Percentiles rank a stretch among this genome's conserved stretches.
Conservation (phyloP, 2,329 filamentous ascomycete species). For the Cadophora luteo-olivacea region DNA sequence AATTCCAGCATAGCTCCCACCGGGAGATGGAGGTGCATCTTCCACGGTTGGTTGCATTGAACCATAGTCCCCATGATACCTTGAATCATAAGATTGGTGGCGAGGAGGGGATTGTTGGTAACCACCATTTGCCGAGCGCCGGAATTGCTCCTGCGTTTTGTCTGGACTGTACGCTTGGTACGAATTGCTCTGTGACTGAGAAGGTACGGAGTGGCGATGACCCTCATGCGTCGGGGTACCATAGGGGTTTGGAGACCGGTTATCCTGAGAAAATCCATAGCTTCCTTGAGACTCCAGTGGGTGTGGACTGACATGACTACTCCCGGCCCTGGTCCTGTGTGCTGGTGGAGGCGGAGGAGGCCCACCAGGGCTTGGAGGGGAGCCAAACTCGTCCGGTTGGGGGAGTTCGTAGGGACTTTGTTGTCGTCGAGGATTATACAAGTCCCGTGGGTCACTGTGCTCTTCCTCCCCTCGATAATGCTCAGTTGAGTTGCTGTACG, state of each 20-base stretch:
- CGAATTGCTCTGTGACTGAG: conserved; percentile 37
- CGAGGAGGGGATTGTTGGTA: conserved; percentile 43
- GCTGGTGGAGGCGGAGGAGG: conserved; percentile 45
- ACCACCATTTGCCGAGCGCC: conserved; percentile 32
- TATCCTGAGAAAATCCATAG: conserved; percentile 36
- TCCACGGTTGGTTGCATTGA: conserved; percentile 55
- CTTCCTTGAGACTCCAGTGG: conserved; percentile 34
- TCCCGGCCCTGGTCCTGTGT: conserved; percentile 40
- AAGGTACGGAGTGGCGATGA: conserved; percentile 38
- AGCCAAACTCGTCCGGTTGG: conserved; percentile 38
- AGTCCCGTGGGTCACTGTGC: conserved; percentile 34
- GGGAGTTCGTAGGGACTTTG: conserved; percentile 41
- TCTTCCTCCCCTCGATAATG: conserved; percentile 36
- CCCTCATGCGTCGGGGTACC: conserved; percentile 33
- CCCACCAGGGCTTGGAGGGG: conserved; percentile 43
- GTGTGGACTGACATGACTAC: conserved; percentile 36
- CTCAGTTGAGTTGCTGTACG: conserved; percentile 23
- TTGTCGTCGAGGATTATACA: conserved; percentile 33
- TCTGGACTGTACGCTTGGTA: conserved; percentile 42
- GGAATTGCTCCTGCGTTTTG: conserved; percentile 37
- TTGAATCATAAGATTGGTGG: conserved; percentile 45
- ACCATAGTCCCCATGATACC: conserved; percentile 48
- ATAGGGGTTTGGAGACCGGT: conserved; percentile 32
- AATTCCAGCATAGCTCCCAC: conserved; percentile 30
- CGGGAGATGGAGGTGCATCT: conserved; percentile 47